Evolutionary conservation across 1,139 yeast species (phyloP).

Genomic region (Candida neerlandica): DNA sequence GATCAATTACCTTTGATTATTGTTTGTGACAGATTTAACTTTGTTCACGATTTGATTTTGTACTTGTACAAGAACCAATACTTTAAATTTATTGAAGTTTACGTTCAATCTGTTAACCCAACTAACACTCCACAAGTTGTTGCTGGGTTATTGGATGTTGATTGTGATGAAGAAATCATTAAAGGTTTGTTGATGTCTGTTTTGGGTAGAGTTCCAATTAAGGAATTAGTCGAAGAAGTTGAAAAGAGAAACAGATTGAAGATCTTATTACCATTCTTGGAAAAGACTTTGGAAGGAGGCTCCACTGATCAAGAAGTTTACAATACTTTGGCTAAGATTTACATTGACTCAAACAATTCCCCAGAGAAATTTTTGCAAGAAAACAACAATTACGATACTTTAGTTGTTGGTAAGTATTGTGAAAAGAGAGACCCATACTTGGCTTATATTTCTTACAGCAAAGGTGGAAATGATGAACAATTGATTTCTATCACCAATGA

Average conservation of each 20-base stretch:
- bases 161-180: conserved; percentile 90
- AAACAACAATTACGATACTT: conserved; percentile 84
- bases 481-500: conserved; percentile 91
- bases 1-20: conserved; percentile 96
- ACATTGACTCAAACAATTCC: conserved; percentile 94
- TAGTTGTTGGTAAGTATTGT: conserved; percentile 96
- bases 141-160: conserved; percentile 95
- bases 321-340: conserved; percentile 95
- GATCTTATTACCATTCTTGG: conserved; percentile 88
- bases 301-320: conserved; percentile 87
- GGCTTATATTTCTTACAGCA: conserved; percentile 95
- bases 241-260: conserved; percentile 95
- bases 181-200: conserved; percentile 82
- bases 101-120: conserved; percentile 97
- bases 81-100: conserved; percentile 94
- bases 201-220: conserved; percentile 92
- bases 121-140: conserved; percentile 93
- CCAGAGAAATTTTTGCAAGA: conserved; percentile 97
- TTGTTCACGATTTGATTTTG: conserved; percentile 89
- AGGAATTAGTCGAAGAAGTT: conserved; percentile 87
- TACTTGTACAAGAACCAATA: conserved; percentile 93
- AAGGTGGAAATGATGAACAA: conserved; percentile 90
- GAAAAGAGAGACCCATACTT: conserved; percentile 98
- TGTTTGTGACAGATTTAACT: conserved; percentile 91
- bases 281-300: conserved; percentile 85